phyloP scores from a whole-genome alignment of 2,329 filamentous ascomycete genomes.

The Beauveria brongniartii region DNA sequence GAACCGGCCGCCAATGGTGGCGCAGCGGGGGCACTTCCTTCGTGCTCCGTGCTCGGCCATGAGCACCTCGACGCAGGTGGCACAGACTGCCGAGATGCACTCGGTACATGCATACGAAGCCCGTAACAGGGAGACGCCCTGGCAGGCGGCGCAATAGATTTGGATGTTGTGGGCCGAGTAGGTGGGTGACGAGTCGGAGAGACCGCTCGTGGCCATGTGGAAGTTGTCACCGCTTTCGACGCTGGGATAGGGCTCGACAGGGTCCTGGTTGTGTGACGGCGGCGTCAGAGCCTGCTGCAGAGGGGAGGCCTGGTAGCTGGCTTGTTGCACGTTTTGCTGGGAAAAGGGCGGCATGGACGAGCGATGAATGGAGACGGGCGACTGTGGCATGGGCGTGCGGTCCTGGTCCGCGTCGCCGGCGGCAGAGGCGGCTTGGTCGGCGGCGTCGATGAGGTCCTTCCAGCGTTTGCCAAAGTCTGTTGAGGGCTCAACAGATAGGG shows the following conservation, averaged over 20 bases:
- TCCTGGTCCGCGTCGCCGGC: constrained; percentile 89
- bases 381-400: constrained; percentile 68
- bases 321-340: constrained; percentile 50
- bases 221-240: constrained; percentile 64
- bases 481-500: constrained; percentile 76
- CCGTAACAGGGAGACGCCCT: constrained; percentile 65
- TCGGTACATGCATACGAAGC: constrained; percentile 92
- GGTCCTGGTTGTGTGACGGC: constrained; percentile 59
- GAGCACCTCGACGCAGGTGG: constrained; percentile 75
- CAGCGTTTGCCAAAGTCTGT: constrained; percentile 81
- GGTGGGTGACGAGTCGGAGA: constrained; percentile 63
- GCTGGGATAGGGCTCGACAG: constrained; percentile 73
- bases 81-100: constrained; percentile 89
- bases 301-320: constrained; percentile 78
- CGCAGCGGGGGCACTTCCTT: constrained; percentile 71
- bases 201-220: constrained; percentile 57
- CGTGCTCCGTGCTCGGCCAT: constrained; percentile 68
- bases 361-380: constrained; percentile 55
- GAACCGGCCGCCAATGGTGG: constrained; percentile 69
- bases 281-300: constrained; percentile 86
- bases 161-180: constrained; percentile 70
- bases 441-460: constrained; percentile 94
- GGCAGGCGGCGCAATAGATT: constrained; percentile 88
- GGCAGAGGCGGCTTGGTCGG: constrained; percentile 63
- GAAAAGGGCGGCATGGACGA: constrained; percentile 54